phyloP scores from a whole-genome alignment of 225 moss, liverwort and hornwort species.

The Anthoceros angustus region DNA sequence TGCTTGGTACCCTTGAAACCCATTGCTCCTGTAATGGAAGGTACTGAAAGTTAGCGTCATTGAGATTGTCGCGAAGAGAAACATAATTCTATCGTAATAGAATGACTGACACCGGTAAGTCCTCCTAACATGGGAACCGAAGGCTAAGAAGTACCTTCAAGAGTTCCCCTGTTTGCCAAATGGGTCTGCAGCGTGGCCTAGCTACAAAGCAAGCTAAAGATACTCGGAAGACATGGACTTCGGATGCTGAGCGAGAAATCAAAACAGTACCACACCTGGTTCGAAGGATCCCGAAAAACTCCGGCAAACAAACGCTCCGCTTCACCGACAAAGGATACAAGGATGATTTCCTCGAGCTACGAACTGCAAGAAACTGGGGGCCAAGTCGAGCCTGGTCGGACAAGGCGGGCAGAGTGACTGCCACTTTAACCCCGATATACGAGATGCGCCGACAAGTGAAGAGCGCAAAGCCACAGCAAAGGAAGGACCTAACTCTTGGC shows the following conservation, averaged over 20 bases:
- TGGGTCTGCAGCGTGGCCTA: no score
- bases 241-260: no score
- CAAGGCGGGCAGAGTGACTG: constrained; percentile 27
- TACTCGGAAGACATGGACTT: no score
- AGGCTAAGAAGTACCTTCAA: no score
- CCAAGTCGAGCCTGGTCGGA: constrained; percentile 20
- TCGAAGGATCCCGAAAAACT: background rate
- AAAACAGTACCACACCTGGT: background rate
- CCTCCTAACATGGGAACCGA: no score
- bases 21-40: constrained; percentile 19
- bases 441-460: background rate
- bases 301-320: background rate
- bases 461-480: background rate
- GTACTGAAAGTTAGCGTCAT: background rate
- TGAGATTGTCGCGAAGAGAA: no score
- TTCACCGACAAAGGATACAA: background rate
- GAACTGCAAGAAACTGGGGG: constrained; percentile 7
- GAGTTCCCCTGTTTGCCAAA: no score
- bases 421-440: constrained; percentile 25
- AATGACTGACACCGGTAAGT: no score
- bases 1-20: constrained; percentile 91
- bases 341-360: background rate
- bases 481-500: background rate
- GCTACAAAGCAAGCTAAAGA: no score
- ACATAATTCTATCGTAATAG: no score